Evolutionary conservation across 371 early-diverging fungal genomes (phyloP), one percentile per base, ranked within the genome.

Genomic region (Mucor indicus): DNA sequence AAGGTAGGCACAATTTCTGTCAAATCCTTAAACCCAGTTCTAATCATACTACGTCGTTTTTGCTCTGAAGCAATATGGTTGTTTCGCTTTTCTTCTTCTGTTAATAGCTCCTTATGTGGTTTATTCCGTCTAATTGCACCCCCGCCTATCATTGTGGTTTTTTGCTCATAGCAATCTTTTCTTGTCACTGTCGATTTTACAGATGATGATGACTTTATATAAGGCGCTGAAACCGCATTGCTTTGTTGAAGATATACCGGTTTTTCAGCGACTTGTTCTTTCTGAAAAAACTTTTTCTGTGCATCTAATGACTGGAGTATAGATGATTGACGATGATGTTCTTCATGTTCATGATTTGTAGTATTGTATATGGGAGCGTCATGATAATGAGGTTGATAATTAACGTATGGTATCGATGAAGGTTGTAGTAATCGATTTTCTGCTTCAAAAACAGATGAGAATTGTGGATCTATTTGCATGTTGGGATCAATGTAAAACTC

Each of bases 51-150:
- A 16, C 93, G 83, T 30, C 93, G 83, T 61, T 89, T 87, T 65
- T 93, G 89, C 55, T 93, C 93, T 17, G 87, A 87, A 3, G 86
- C 89, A 59, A 92, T 90, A 67, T 91, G 93, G 59, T 91, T 91
- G 15, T 85, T 84, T 46, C 88, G 77, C 66, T 93, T 92, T 51
- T 92, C 89, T 29, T 84, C 77, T 38, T 90, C 92, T 0, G 93
- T 89, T 50, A 95, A 55, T 19, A 93, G 67, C 49, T 91, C 89
- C 25, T 77, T 76, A 15, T 69, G 71, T 3, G 67, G 57, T 40
- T 67, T 64, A 10, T 48, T 50, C 37, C 72, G 47, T 22, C 64
- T 21, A 21, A 55, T 55, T 24, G 53, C 50, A 9, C 64, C 51
- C 19, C 60, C 59, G 17, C 57, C 25, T 5, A 17, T 40, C 15